phyloP scores from a whole-genome alignment of 352 stramenopile genomes.

The Phytophthora capsici region DNA sequence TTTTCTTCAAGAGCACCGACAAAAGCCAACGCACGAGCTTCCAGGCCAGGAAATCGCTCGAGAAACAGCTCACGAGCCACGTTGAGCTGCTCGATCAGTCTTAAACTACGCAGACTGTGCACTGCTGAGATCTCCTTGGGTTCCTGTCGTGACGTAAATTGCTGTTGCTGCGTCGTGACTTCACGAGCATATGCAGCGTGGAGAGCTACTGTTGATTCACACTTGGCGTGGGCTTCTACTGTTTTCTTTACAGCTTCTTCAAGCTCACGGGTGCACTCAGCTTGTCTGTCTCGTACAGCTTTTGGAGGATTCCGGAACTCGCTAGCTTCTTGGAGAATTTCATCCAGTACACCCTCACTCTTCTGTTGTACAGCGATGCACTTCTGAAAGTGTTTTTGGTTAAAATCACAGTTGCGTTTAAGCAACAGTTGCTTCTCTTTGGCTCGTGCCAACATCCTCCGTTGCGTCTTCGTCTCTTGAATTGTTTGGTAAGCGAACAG shows the following conservation, averaged over 20 bases:
- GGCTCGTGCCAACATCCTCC: constrained; percentile 13
- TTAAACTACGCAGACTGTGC: constrained; percentile 51
- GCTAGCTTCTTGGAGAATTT: constrained; percentile 47
- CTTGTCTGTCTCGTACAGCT: constrained; percentile 47
- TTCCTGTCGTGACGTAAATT: constrained; percentile 37
- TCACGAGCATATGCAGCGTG: constrained; percentile 20
- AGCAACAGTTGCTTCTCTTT: constrained; percentile 23
- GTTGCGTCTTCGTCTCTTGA: constrained; percentile 38
- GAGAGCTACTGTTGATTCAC: constrained; percentile 12
- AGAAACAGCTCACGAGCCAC: constrained; percentile 69
- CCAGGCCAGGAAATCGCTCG: constrained; percentile 64
- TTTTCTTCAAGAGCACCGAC: constrained; percentile 49
- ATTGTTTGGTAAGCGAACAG: constrained; percentile 55
- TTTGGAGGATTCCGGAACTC: constrained; percentile 75
- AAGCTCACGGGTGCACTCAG: constrained; percentile 40
- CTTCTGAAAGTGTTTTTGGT: constrained; percentile 41
- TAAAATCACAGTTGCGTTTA: constrained; percentile 45
- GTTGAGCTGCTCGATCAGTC: constrained; percentile 45
- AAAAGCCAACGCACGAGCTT: constrained; percentile 67
- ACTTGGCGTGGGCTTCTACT: constrained; percentile 20
- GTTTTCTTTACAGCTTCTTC: constrained; percentile 34
- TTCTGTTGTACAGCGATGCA: constrained; percentile 29
- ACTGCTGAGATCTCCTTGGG: constrained; percentile 63
- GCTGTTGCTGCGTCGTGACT: constrained; percentile 26
- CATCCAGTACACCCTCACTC: constrained; percentile 39